Evolutionary conservation across 108 stramenopile species (phyloP).

Genomic region (Schizochytrium sp.): DNA sequence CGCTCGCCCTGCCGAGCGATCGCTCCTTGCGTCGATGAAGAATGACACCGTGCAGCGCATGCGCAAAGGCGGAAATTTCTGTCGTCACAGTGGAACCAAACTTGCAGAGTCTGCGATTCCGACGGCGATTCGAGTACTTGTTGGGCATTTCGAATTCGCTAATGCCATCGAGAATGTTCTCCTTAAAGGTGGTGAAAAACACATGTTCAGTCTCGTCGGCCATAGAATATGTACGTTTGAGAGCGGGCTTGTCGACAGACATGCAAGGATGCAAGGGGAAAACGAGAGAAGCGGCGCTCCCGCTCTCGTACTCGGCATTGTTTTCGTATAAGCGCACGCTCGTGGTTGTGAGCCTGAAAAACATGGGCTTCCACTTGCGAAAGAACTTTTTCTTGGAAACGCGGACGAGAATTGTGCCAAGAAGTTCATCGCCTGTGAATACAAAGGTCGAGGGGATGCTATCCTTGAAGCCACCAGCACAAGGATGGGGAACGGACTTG

Average conservation of each 20-base stretch:
- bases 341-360: not conserved
- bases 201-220: not conserved
- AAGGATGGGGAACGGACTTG: not conserved
- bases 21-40: not conserved
- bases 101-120: not conserved
- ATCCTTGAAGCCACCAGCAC: not conserved
- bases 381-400: not conserved
- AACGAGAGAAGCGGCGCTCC: not conserved
- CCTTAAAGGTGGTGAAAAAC: not conserved
- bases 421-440: not conserved
- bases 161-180: not conserved
- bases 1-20: not conserved
- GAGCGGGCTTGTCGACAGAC: not conserved
- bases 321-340: not conserved
- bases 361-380: conserved; percentile 12
- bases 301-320: not conserved
- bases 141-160: not conserved
- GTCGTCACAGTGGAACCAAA: not conserved
- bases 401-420: not conserved
- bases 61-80: not conserved
- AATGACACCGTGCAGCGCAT: not conserved
- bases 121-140: not conserved
- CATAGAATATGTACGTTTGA: not conserved
- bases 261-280: not conserved
- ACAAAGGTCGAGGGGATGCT: not conserved